Evolutionary conservation across 225 moss, liverwort and hornwort species (phyloP), one percentile per base, ranked within the genome.

Genomic region (Bryum argenteum): DNA sequence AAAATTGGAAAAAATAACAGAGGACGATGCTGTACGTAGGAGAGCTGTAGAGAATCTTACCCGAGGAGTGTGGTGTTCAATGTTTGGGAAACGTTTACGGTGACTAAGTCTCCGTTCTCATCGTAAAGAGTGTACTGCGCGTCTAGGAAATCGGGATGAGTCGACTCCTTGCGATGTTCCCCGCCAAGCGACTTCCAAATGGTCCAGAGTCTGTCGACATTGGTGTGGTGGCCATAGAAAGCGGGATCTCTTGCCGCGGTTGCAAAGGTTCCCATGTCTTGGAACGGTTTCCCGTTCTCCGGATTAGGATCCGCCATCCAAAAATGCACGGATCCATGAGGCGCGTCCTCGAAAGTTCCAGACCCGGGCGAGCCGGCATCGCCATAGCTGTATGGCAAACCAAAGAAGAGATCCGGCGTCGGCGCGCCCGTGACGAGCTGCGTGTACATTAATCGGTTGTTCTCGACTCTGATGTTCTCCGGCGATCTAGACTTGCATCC

Each of bases 101-200:
- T n/a, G 16, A 84, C 16, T 20, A 88, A 43, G 44, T 86, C 71
- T n/a, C 66, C 86, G 53, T 86, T 81, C 65, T 88, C 90, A 50
- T 92, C 82, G 65, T 84, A 92, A 2, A 83, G 84, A 0, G 77
- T 67, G 62, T 84, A 84, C 9, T 69, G 66, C 3, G 84, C 78
- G 26, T 86, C 8, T 0, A 81, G 73, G 11, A 75, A 90, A 45
- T 88, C 88, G 1, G 79, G 60, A 24, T 83, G 62, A 2, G 60
- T 26, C 1, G 73, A 66, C 1, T 82, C 73, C 6, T 15, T 69
- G 22, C 84, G 77, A 9, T 71, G 76, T 2, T 22, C 10, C 14
- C 84, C 67, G 2, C 78, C 70, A 11, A 80, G 70, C 0, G 81
- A 40, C 11, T 13, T 75, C 82, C 87, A 89, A 13, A 82, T 48